Evolutionary conservation across 257 asterid genomes (phyloP), one percentile per base, ranked within the genome.

Genomic region (Cordia subcordata): DNA sequence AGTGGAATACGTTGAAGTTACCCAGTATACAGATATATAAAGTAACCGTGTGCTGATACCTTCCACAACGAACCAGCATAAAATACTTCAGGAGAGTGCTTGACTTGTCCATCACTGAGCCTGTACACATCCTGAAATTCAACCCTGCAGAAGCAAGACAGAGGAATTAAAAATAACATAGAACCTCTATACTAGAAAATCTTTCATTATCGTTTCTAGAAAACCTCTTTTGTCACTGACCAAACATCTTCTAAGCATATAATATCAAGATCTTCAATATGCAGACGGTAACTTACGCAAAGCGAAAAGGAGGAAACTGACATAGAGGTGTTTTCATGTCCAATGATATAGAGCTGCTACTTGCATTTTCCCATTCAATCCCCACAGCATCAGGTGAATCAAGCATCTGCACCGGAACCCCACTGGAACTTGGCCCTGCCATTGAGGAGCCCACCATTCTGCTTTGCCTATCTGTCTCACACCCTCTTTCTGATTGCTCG

Each of bases 21-120:
- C 69, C 42, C 59, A 35, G 27, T 27, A 53, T 60, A 40, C 21
- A 20, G 62, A 54, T 55, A 47, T 19, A 19, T 8, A 54, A 44
- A 37, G 40, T 35, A 70, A 32, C 23, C 53, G 39, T 51, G 40
- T 62, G 45, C 49, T 71, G 55, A 61, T 57, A 92, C 99, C 96
- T 88, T 92, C 99, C 99, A 92, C 79, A 82, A 61, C 68, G 97
- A 92, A 70, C 99, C 99, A 8, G 97, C 96, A 79, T 92, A 92
- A 72, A 86, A 92, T 63, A 82, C 85, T 77, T 92, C 97, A 42
- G 88, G 81, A 55, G 97, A 88, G 77, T 84, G 96, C 79, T 86
- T 88, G 64, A 92, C 97, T 78, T 88, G 97, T 64, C 99, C 96
- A 77, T 88, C 97, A 35, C 57, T 75, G 62, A 92, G 96, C 75